Evolutionary conservation across 1,139 yeast genomes (phyloP).

Genomic region (Hyphopichia burtonii): DNA sequence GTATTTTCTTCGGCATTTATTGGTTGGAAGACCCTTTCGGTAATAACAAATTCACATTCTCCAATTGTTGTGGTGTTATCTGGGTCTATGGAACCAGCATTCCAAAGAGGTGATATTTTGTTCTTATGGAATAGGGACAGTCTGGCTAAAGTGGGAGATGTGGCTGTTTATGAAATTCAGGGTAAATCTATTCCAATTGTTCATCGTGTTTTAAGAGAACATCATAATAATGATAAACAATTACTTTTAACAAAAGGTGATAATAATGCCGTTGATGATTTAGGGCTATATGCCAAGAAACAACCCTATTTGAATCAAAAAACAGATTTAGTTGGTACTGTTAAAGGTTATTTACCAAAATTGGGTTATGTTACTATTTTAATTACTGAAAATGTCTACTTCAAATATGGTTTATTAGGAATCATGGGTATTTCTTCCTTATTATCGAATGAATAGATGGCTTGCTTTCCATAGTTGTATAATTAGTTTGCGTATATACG

Average conservation of each 20-base stretch:
- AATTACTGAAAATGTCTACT: slow-evolving; percentile 83
- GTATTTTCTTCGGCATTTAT: slow-evolving; percentile 87
- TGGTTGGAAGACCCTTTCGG: slow-evolving; percentile 83
- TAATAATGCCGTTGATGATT: slow-evolving; percentile 89
- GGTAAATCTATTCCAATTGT: slow-evolving; percentile 90
- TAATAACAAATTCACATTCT: slow-evolving; percentile 79
- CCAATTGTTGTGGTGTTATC: slow-evolving; percentile 96
- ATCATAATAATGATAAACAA: slow-evolving; percentile 60
- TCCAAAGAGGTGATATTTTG: slow-evolving; percentile 94
- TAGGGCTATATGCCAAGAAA: slow-evolving; percentile 75
- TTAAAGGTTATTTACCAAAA: slow-evolving; percentile 86
- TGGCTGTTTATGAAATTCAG: slow-evolving; percentile 88
- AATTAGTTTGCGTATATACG: not conserved
- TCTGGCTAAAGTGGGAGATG: slow-evolving; percentile 79
- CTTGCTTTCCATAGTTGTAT: not conserved
- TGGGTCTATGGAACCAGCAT: slow-evolving; percentile 99
- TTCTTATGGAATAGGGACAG: slow-evolving; percentile 85
- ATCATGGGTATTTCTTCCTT: slow-evolving; percentile 60
- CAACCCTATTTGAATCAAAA: slow-evolving; percentile 76
- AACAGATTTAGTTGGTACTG: slow-evolving; percentile 83
- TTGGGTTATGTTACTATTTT: slow-evolving; percentile 90
- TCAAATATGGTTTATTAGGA: slow-evolving; percentile 70
- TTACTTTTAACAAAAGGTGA: slow-evolving; percentile 91
- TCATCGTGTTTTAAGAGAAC: slow-evolving; percentile 89
- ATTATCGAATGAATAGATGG: slow-evolving; percentile 41